Evolutionary conservation across 306 rosid species (phyloP).

Genomic region (Casuarina equisetifolia): DNA sequence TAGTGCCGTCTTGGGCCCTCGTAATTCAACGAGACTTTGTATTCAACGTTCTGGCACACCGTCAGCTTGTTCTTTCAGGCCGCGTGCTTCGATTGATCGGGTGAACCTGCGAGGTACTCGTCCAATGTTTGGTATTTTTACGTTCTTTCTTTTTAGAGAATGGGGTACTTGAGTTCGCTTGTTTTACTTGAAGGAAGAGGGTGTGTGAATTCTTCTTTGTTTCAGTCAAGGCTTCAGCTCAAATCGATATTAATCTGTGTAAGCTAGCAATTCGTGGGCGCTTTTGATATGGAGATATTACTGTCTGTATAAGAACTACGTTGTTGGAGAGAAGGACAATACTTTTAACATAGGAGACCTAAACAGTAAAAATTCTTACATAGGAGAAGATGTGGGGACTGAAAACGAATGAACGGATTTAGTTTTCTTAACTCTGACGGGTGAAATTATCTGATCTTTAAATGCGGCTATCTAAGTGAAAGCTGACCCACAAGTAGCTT

Average conservation of each 20-base stretch:
- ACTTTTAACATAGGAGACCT: background rate
- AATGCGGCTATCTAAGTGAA: background rate
- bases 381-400: background rate
- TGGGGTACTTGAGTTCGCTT: too few relatives aligned
- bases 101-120: conserved; percentile 44
- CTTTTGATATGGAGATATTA: background rate
- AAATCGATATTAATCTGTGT: too few relatives aligned
- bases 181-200: too few relatives aligned
- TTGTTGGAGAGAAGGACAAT: background rate
- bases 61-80: conserved; percentile 34
- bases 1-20: conserved; percentile 30
- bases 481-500: background rate
- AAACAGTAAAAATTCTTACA: background rate
- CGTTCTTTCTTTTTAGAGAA: too few relatives aligned
- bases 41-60: conserved; percentile 41
- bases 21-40: conserved; percentile 35
- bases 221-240: too few relatives aligned
- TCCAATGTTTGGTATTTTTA: background rate
- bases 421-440: background rate
- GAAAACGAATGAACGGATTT: background rate
- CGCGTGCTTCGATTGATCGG: conserved; percentile 32
- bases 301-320: background rate
- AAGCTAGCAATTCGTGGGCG: background rate
- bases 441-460: background rate
- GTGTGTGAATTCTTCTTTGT: too few relatives aligned